Evolutionary conservation across 2,329 filamentous ascomycete species (phyloP).

Genomic region (Teratosphaeriaceae sp.): DNA sequence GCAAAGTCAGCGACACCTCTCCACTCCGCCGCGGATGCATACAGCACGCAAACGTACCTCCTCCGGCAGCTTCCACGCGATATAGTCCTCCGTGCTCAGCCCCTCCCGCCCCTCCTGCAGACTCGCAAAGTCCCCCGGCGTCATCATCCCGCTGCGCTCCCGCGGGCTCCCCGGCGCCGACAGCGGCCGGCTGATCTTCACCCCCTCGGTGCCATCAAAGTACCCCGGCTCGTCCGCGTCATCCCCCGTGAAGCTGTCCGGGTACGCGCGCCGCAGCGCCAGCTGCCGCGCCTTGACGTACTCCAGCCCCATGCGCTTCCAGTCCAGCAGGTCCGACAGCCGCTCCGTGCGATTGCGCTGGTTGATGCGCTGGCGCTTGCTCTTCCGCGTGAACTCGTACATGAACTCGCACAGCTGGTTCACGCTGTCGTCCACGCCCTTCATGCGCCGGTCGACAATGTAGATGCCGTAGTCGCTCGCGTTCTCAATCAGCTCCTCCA

Average conservation of each 20-base stretch:
- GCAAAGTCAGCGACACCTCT: not conserved
- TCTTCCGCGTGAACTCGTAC: constrained; percentile 92
- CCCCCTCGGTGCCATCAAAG: constrained; percentile 76
- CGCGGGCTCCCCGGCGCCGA: constrained; percentile 90
- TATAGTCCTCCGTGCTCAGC: constrained; percentile 92
- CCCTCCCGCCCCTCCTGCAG: constrained; percentile 92
- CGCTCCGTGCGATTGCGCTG: constrained; percentile 95
- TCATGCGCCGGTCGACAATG: constrained; percentile 91
- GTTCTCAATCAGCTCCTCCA: constrained; percentile 99
- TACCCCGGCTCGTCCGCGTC: constrained; percentile 75
- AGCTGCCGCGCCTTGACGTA: constrained; percentile 96
- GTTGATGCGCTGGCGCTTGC: constrained; percentile 94
- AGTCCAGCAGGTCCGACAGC: constrained; percentile 89
- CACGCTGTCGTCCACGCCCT: constrained; percentile 94
- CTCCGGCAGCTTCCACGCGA: constrained; percentile 89
- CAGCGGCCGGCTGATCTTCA: constrained; percentile 91
- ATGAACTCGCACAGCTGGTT: constrained; percentile 90
- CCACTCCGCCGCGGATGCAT: not conserved
- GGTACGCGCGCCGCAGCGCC: constrained; percentile 86
- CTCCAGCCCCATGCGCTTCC: constrained; percentile 99
- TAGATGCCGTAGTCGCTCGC: constrained; percentile 98
- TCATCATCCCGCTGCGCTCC: constrained; percentile 96
- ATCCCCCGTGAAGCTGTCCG: constrained; percentile 67
- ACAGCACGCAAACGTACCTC: constrained; percentile 65
- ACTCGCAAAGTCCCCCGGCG: constrained; percentile 93